Base-by-base conservation (phyloP, 495 filamentous ascomycete species). In the Penicillium parvum region DNA sequence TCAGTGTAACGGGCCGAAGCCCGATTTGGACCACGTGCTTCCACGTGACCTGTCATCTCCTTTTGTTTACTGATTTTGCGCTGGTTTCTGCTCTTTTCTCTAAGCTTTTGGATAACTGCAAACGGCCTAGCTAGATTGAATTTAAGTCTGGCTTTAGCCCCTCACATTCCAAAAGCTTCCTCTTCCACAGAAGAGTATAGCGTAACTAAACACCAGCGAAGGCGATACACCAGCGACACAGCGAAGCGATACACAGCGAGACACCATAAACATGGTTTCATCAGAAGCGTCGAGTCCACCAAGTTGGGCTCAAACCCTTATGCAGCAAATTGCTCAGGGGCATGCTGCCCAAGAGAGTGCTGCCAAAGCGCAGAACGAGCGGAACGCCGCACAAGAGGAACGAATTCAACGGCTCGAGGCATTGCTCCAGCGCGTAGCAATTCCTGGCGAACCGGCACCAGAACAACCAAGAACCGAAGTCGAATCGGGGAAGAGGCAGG, bases 231-330 rank as follows among this genome's bases (percentile, higher is more conserved):
- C 11, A 37, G 4, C n/a, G 25, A 21, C n/a, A n/a, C n/a, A n/a
- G n/a, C n/a, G n/a, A n/a, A n/a, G n/a, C n/a, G n/a, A n/a, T n/a
- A n/a, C n/a, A n/a, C n/a, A n/a, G n/a, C n/a, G n/a, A n/a, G n/a
- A n/a, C n/a, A n/a, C n/a, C n/a, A n/a, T n/a, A n/a, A n/a, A n/a
- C n/a, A n/a, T n/a, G n/a, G n/a, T n/a, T n/a, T n/a, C n/a, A n/a
- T n/a, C n/a, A n/a, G 35, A 37, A 27, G 23, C 36, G 36, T 20
- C 36, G 19, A 38, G 36, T 18, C 36, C 36, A 9, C 36, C 36
- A 10, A 11, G 36, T 4, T 38, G 17, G 21, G 23, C 23, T 5
- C 5, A 26, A 26, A 27, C 23, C 11, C 21, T 38, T 25, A 5
- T 38, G 18, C 10, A 38, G 22, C 15, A 38, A 18, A 38, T 38